Base-by-base conservation (phyloP, 768 basidiomycete genomes). In the Albatrellus ellisii region DNA sequence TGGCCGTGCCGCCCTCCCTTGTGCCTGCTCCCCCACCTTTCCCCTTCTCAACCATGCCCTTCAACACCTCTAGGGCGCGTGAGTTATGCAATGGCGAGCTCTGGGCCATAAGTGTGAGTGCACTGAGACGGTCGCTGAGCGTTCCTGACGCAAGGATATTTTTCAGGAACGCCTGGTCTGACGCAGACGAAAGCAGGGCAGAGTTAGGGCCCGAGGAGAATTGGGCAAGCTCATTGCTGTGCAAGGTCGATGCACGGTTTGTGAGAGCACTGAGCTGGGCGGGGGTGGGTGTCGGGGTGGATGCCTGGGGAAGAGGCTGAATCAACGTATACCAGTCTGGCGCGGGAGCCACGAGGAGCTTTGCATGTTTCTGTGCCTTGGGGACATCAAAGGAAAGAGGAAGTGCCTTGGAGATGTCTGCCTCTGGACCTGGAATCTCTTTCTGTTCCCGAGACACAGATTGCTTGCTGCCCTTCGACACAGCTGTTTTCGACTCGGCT, bases 61-160 rank as follows among this genome's bases (percentile, higher is more conserved):
- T 75, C 42, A 97, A 60, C 2, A 69, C 71, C 43, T 88, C 86
- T 39, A 95, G 61, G 0, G 89, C 84, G 49, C 78, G 79, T 6
- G 70, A 72, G 53, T 92, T 89, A 55, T 94, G 88, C 46, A 92
- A 47, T 1, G 92, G 92, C 38, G 83, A 84, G 39, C 79, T 77
- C 60, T 94, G 85, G 15, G 91, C 87, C 36, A 97, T 67, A 29
- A 97, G 64, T 15, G 90, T 89, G 39, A 98, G 66, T 0, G 94
- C 92, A 48, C 87, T 87, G 1, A 98, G 74, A 41, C 88, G 72
- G 56, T 97, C 94, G 12, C 87, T 88, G 12, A 92, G 75, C 3
- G 94, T 98, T 43, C 94, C 94, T 20, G 79, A 79, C 28, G 76
- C 69, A 20, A 95, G 76, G 43, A 98, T 82, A 52, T 85, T 85